Percentiles rank a stretch among this genome's conserved stretches.
Evolutionary conservation across 768 basidiomycete genomes (phyloP).

Genomic region (Tulasnella calospora): DNA sequence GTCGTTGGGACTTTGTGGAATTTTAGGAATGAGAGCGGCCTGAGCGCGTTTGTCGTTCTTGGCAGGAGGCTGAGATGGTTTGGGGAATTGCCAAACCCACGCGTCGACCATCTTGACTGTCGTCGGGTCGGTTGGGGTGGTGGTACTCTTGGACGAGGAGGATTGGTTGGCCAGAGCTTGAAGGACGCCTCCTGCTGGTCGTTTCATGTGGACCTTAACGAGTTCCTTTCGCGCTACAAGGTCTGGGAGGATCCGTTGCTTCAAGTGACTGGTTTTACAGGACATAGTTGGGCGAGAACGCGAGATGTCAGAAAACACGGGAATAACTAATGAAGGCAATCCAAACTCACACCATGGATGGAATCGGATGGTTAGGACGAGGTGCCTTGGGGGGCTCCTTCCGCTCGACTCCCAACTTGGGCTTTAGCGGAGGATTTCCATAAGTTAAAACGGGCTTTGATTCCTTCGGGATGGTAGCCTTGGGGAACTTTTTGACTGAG

Average conservation of each 20-base stretch:
- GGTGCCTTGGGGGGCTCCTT: neutral
- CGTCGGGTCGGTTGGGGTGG: neutral
- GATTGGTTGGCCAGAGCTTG: neutral
- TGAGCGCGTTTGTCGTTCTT: neutral
- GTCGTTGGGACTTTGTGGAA: conserved; percentile 8
- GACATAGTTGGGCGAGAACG: neutral
- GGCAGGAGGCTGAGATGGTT: neutral
- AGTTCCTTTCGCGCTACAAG: conserved; percentile 18
- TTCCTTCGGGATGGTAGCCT: conserved; percentile 1
- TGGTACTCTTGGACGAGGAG: neutral
- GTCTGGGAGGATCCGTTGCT: conserved; percentile 13
- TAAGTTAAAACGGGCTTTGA: neutral
- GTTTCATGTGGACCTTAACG: conserved; percentile 5
- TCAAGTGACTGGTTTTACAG: neutral
- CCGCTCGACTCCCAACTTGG: conserved; percentile 1
- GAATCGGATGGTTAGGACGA: conserved; percentile 12
- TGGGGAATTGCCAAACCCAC: conserved; percentile 5
- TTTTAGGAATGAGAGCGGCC: neutral
- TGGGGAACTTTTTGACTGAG: conserved; percentile 4
- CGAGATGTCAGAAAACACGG: neutral
- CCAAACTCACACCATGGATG: conserved; percentile 14
- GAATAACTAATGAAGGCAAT: neutral
- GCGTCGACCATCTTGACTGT: neutral
- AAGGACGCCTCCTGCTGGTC: neutral
- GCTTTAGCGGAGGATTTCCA: neutral